These are phyloP conservation scores for Pseudogymnoascus sp. DNA, from an alignment of 2,329 filamentous ascomycete genomes.

Conservation along the genomic window DNA sequence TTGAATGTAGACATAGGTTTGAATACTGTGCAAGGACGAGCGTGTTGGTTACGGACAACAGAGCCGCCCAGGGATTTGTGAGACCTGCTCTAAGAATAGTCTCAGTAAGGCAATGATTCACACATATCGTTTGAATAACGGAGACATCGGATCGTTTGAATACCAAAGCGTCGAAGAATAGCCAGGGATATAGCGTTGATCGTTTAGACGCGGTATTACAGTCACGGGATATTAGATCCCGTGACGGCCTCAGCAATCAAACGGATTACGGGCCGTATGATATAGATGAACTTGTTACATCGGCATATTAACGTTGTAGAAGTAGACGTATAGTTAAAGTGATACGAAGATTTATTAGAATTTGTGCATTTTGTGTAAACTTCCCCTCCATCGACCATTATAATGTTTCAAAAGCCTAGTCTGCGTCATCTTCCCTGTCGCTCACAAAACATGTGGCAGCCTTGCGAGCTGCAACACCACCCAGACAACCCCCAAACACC, in stretches of 20 bases:
- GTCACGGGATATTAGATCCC: not conserved
- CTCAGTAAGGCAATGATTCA: too few species aligned
- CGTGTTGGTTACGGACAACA: not conserved
- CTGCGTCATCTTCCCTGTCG: not conserved
- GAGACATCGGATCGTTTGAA: too few species aligned
- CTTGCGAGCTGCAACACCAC: not conserved
- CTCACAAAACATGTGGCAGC: not conserved
- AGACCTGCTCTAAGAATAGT: too few species aligned
- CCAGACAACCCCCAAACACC: not conserved
- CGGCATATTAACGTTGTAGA: not conserved
- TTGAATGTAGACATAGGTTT: conserved; percentile 5
- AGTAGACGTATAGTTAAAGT: not conserved
- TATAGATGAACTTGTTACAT: not conserved
- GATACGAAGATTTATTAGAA: not conserved
- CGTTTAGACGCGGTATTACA: not conserved
- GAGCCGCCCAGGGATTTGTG: too few species aligned
- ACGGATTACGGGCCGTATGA: not conserved
- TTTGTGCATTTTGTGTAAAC: not conserved
- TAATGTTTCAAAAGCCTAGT: not conserved
- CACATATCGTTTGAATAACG: too few species aligned
- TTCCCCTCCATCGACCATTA: too few species aligned
- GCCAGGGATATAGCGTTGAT: too few species aligned
- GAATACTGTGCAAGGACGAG: not conserved
- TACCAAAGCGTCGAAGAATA: too few species aligned
- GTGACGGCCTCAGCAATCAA: not conserved